These are phyloP conservation scores for Pseudogymnoascus sp. DNA, from an alignment of 2,329 filamentous ascomycete species.

Conservation along the genomic window DNA sequence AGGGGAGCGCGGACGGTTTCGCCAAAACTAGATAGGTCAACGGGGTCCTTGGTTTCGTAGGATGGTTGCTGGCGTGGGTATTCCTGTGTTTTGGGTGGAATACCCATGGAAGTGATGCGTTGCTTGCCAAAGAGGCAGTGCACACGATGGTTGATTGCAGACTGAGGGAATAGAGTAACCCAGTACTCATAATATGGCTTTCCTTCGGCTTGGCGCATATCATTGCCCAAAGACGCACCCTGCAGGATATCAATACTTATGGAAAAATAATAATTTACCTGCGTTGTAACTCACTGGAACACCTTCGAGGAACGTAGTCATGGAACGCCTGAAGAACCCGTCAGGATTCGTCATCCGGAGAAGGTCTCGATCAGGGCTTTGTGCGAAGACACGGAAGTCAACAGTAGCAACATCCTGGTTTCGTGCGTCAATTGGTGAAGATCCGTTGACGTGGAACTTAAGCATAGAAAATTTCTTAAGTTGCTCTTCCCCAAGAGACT, in stretches of 20 bases:
- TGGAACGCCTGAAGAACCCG: not conserved
- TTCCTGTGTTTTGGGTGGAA: slow-evolving; percentile 2
- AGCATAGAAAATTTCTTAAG: slow-evolving; percentile 27
- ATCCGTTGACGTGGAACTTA: slow-evolving; percentile 33
- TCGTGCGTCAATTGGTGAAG: slow-evolving; percentile 31
- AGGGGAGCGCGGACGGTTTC: slow-evolving; percentile 22
- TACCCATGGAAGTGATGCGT: slow-evolving; percentile 4
- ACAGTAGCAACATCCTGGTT: slow-evolving; percentile 44
- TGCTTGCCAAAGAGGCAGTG: slow-evolving; percentile 19
- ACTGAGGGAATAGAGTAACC: slow-evolving; percentile 23
- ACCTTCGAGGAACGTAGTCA: slow-evolving; percentile 33
- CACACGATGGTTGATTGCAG: slow-evolving; percentile 19
- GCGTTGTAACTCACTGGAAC: slow-evolving; percentile 29
- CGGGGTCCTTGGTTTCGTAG: slow-evolving; percentile 17
- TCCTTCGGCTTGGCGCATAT: slow-evolving; percentile 32
- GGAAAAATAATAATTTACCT: not conserved
- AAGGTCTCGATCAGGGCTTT: slow-evolving; percentile 34
- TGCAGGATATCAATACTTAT: slow-evolving; percentile 35
- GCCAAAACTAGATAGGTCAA: slow-evolving; percentile 18
- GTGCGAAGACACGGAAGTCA: slow-evolving; percentile 39
- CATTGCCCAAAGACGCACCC: slow-evolving; percentile 34
- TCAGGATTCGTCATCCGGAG: not conserved
- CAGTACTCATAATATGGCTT: slow-evolving; percentile 25
- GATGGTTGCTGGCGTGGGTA: slow-evolving; percentile 6
- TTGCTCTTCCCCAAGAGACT: slow-evolving; percentile 26